Evolutionary conservation across 306 rosid genomes (phyloP), one percentile per base, ranked within the genome.

Genomic region (Ormosia emarginata): DNA sequence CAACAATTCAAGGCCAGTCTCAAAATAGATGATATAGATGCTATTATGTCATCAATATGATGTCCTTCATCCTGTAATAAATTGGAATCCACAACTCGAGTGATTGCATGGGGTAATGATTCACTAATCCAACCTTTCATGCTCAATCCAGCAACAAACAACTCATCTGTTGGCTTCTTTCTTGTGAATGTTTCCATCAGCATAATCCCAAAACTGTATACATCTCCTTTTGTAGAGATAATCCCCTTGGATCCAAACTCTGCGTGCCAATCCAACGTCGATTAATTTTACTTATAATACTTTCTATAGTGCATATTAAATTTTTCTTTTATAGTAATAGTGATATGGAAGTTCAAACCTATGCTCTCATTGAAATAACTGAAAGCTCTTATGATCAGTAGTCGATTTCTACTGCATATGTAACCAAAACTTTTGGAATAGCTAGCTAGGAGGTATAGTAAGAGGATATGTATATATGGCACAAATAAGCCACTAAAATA

Each of bases 91-190:
- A 67, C 43, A 67, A 53, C 46, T 52, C 2, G 44, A 55, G 50
- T 29, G 13, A 67, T 67, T 24, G 44, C 75, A 78, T 78, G 65
- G 4, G 67, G 75, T 50, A 66, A 66, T 53, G 75, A 67, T 40
- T 78, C 67, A 53, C 46, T 29, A 24, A 78, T 30, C 82, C 82
- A 78, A 53, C 58, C 64, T 55, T 53, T 78, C 75, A 78, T 4
- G 63, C 43, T 78, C 11, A 77, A 77, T 32, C 72, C 72, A 8
- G 32, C 71, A 49, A 49, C 72, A 77, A 63, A 77, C 36, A 77
- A 9, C 37, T 77, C 81, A 77, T 77, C 72, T 47, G 81, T 63
- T 46, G 81, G 81, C 52, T 77, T 77, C 50, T 63, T 77, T 63
- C 81, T 77, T 77, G 63, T 33, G 62, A 77, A 77, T 47, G 72